Evolutionary conservation across 2,329 filamentous ascomycete species (phyloP), one percentile per base, ranked within the genome.

Genomic region (Rhynchosporium secalis): DNA sequence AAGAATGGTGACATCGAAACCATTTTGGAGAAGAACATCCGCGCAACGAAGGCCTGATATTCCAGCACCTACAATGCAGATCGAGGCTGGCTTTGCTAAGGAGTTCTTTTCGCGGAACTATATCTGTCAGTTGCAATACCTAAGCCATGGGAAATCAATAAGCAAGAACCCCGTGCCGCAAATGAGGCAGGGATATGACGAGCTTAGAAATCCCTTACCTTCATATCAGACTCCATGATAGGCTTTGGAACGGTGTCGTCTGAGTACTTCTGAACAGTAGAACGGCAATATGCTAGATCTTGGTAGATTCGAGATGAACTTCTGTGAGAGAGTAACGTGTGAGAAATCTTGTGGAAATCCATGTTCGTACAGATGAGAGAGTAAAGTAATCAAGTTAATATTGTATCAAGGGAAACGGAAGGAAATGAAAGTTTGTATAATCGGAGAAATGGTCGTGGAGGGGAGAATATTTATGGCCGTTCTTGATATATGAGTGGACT

Each of bases 31-130:
- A 9, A 86, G 72, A 1, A 86, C 72, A 63, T 85, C 82, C 31
- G 84, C 83, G 67, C 81, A 84, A 63, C 82, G 76, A 56, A 86
- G 74, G 1, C 83, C 84, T 13, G 83, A 79, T 36, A 86, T 76
- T 5, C 84, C 84, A 29, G 83, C 83, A 13, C 83, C 84, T 3
- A 86, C 76, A 45, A 86, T 76, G 49, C 81, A 66, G 29, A 72
- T 64, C 38, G 51, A 61, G 0, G 63, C 57, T 33, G 60, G 36
- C 40, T n/a, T 51, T 13, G 58, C 45, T 20, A 29, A 28, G 12
- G 45, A 33, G 8, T 10, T 45, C 29, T 58, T 48, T 8, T 29
- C 9, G 3, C 56, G 56, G 31, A 49, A 40, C 56, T 58, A 26
- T 29, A 49, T 49, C 9, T 36, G 33, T 58, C 8, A 58, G 40